A percentile compares a stretch with the other conserved stretches of the same genome.
Evolutionary conservation across 208 protist genomes (phyloP).

Genomic region (Endotrypanum monterogeii): DNA sequence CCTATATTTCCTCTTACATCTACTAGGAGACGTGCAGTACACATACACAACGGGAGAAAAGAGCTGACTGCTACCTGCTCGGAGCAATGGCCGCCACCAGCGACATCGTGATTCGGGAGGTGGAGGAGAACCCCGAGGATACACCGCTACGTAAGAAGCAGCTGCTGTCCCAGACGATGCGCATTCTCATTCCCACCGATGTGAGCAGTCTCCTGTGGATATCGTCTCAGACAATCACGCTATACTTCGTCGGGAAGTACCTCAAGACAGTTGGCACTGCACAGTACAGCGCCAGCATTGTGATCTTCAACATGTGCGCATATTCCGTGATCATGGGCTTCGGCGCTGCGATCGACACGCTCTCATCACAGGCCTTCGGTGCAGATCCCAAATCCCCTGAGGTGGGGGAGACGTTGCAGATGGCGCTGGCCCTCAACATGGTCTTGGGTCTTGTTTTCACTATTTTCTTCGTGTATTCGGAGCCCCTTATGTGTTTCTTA

Average conservation of each 20-base stretch:
- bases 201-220: conserved; percentile 66
- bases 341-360: conserved; percentile 69
- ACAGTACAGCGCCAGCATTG: conserved; percentile 64
- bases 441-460: conserved; percentile 48
- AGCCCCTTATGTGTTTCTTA: conserved; percentile 38
- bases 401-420: conserved; percentile 66
- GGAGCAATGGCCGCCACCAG: no score
- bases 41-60: no score
- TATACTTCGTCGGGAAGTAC: conserved; percentile 52
- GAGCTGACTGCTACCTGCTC: no score
- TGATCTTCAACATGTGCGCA: conserved; percentile 71
- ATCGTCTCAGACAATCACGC: conserved; percentile 63
- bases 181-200: conserved; percentile 66
- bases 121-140: conserved; percentile 25
- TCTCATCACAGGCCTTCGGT: conserved; percentile 74
- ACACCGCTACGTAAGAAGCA: conserved; percentile 22
- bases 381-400: conserved; percentile 48
- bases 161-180: conserved; percentile 37
- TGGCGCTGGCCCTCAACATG: conserved; percentile 50
- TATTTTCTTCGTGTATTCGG: conserved; percentile 48
- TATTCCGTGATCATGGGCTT: conserved; percentile 67
- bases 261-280: conserved; percentile 38
- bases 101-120: conserved; percentile 12
- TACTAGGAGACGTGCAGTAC: no score
- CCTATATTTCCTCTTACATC: no score